These are phyloP conservation scores for Pythium rhizo-oryzae DNA, from an alignment of 352 stramenopile species.

Conservation along the genomic window DNA sequence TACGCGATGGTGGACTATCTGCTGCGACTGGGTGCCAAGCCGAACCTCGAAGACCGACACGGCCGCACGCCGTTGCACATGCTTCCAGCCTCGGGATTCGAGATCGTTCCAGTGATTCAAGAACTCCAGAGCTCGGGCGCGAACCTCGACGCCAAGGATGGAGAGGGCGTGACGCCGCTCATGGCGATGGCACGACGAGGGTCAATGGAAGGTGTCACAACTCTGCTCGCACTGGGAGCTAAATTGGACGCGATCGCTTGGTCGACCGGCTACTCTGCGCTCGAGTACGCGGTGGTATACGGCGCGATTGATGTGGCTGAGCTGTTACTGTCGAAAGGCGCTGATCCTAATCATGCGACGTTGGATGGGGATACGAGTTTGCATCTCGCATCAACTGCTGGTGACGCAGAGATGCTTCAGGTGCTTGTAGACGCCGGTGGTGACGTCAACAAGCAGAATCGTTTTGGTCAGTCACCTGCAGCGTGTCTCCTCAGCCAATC, in stretches of 20 bases:
- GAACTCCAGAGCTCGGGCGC: constrained; percentile 55
- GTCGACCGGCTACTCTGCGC: constrained; percentile 73
- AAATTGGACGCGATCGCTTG: constrained; percentile 64
- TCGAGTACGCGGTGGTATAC: constrained; percentile 59
- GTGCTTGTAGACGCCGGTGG: constrained; percentile 57
- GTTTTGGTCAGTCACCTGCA: constrained; percentile 69
- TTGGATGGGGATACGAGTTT: constrained; percentile 74
- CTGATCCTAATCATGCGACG: constrained; percentile 61
- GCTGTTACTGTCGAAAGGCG: constrained; percentile 65
- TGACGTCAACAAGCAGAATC: constrained; percentile 63
- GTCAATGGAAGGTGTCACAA: constrained; percentile 72
- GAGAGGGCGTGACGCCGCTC: constrained; percentile 71
- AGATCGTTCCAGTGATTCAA: constrained; percentile 74
- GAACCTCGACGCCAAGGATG: constrained; percentile 63
- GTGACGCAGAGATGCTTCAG: constrained; percentile 53
- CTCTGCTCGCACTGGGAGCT: constrained; percentile 72
- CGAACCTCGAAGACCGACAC: constrained; percentile 62
- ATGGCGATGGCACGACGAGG: constrained; percentile 70
- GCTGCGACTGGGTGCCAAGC: constrained; percentile 45
- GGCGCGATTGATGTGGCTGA: constrained; percentile 57
- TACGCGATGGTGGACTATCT: constrained; percentile 68
- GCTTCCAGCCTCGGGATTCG: constrained; percentile 35
- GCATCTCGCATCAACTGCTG: constrained; percentile 57
- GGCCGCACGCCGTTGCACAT: constrained; percentile 72
- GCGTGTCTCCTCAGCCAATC: constrained; percentile 51